A percentile compares a stretch with the other conserved stretches of the same genome.
Evolutionary conservation across 805 yeast species (phyloP).

Genomic region (Ogataea saltuana): DNA sequence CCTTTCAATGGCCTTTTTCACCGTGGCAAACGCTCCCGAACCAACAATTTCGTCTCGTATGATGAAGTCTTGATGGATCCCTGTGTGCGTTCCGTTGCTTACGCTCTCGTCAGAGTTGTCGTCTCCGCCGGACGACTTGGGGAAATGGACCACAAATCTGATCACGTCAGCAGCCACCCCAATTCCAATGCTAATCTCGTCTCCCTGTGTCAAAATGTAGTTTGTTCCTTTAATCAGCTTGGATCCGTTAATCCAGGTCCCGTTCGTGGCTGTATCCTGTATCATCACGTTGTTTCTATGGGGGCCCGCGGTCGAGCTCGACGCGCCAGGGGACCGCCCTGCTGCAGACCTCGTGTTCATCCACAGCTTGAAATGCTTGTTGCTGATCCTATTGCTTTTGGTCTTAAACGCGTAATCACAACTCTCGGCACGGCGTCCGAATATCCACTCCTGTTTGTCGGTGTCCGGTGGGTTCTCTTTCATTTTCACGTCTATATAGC

Average conservation of each 20-base stretch:
- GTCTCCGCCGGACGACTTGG: conserved; percentile 34
- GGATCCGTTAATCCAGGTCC: conserved; percentile 80
- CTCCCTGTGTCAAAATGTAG: conserved; percentile 86
- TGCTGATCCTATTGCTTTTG: conserved; percentile 67
- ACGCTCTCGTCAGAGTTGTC: conserved; percentile 15
- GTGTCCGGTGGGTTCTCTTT: conserved; percentile 15
- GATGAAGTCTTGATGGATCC: conserved; percentile 54
- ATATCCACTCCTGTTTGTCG: conserved; percentile 36
- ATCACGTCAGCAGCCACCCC: conserved; percentile 76
- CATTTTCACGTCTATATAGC: conserved; percentile 35
- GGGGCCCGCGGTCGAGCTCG: no score
- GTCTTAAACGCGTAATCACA: conserved; percentile 65
- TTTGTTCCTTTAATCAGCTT: conserved; percentile 75
- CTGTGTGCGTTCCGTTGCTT: conserved; percentile 22
- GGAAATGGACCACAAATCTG: conserved; percentile 52
- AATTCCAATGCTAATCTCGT: conserved; percentile 85
- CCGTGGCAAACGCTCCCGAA: conserved; percentile 98
- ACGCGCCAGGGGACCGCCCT: conserved; percentile 29
- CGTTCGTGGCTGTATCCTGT: conserved; percentile 85
- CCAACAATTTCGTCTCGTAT: conserved; percentile 86
- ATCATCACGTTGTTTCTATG: conserved; percentile 47
- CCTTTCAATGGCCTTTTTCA: conserved; percentile 85
- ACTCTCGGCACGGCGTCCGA: conserved; percentile 66
- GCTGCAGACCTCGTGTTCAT: conserved; percentile 49
- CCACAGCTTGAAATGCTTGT: conserved; percentile 70